Conservation (phyloP, 2,329 filamentous ascomycete genomes). For the Phialemoniopsis sp. region DNA sequence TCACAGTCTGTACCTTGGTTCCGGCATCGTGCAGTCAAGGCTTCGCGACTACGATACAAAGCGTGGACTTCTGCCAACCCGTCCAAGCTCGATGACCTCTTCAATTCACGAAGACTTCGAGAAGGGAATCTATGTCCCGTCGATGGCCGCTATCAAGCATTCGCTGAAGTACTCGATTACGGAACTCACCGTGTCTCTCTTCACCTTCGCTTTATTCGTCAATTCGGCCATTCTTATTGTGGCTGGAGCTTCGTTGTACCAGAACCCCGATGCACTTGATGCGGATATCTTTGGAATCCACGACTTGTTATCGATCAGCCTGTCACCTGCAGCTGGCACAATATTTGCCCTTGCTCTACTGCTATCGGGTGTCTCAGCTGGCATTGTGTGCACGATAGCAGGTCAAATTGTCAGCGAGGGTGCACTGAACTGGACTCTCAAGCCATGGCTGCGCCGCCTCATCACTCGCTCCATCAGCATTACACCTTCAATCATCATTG, state of each 20-base stretch:
- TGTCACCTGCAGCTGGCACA: constrained; percentile 73
- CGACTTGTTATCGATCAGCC: constrained; percentile 60
- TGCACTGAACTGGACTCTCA: constrained; percentile 68
- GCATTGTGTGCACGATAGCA: constrained; percentile 84
- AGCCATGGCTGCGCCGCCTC: constrained; percentile 75
- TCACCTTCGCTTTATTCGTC: constrained; percentile 80
- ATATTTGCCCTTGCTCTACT: constrained; percentile 81
- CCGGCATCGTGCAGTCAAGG: constrained; percentile 64
- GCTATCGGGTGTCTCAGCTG: constrained; percentile 75
- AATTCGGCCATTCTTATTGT: constrained; percentile 81
- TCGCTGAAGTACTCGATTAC: constrained; percentile 71
- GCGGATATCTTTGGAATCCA: constrained; percentile 86
- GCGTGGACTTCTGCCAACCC: constrained; percentile 44
- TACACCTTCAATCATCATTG: constrained; percentile 78
- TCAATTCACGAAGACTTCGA: constrained; percentile 20
- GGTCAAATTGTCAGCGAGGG: constrained; percentile 89
- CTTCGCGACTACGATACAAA: constrained; percentile 59
- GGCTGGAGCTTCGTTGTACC: constrained; percentile 71
- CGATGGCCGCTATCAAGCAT: constrained; percentile 65
- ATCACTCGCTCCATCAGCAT: constrained; percentile 78
- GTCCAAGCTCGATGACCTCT: constrained; percentile 18
- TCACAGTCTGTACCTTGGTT: constrained; percentile 64
- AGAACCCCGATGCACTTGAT: constrained; percentile 52
- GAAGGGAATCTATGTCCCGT: constrained; percentile 65
- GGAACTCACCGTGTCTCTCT: constrained; percentile 68